Percentiles rank a stretch among this genome's conserved stretches.
Conservation (phyloP, 768 basidiomycete species). For the Phylloporus sp. region DNA sequence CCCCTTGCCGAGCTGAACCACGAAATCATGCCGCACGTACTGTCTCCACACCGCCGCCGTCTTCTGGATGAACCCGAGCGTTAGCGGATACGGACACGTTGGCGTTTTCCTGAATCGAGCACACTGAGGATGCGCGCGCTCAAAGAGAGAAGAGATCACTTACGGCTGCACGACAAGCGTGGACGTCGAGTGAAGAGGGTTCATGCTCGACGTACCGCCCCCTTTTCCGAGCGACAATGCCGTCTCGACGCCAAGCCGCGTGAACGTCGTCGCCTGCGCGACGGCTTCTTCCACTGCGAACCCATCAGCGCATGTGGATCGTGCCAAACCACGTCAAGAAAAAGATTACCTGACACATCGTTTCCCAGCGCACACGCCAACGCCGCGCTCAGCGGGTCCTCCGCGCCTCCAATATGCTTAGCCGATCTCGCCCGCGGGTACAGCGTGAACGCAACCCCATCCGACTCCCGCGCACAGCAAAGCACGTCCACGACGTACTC, state of each 20-base stretch:
- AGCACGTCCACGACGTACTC: slow-evolving; percentile 1
- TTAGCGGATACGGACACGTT: neutral
- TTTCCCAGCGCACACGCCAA: neutral
- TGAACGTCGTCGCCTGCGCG: slow-evolving; percentile 1
- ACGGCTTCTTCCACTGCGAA: neutral
- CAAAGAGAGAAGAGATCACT: too few species aligned
- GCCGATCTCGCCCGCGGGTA: neutral
- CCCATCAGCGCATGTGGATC: too few species aligned
- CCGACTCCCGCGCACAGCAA: neutral
- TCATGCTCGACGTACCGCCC: neutral
- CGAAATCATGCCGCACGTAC: slow-evolving; percentile 1
- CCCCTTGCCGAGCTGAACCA: slow-evolving; percentile 2
- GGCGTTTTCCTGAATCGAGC: slow-evolving; percentile 1
- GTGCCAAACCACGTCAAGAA: too few species aligned
- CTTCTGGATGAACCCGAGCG: neutral
- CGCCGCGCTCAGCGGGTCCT: neutral
- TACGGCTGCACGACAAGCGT: slow-evolving; percentile 2
- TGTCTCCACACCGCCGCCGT: slow-evolving; percentile 1
- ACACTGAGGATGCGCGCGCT: too few species aligned
- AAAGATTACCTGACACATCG: neutral
- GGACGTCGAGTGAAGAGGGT: neutral
- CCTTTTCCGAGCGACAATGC: neutral
- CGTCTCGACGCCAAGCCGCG: neutral
- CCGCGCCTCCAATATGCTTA: neutral
- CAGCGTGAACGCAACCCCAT: neutral